Base-by-base conservation (phyloP, 352 stramenopile genomes). In the Globisporangium cylindrosporum region DNA sequence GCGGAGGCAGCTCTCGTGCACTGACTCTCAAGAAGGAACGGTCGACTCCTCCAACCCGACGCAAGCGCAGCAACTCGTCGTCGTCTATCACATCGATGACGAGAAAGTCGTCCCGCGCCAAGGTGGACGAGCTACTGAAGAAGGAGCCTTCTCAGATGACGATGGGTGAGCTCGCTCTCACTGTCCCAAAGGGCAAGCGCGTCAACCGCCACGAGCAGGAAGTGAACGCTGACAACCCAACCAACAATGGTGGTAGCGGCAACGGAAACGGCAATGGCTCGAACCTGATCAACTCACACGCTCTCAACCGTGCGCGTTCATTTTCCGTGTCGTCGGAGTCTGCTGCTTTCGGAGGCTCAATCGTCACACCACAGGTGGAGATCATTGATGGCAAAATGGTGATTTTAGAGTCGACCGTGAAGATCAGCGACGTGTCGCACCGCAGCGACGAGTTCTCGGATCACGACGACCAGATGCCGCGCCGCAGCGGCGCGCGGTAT, bases 341-440 rank as follows among this genome's bases (percentile, higher is more conserved):
- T 0, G 74, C 78, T 32, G 83, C 81, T 3, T 81, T 88, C 48
- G 81, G 77, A n/a, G 78, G 82, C 9, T 89, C 88, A 15, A 72
- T 94, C 9, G 78, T 93, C 51, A 88, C 84, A 36, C 88, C 88
- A 0, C 84, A 91, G 59, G 88, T 95, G 27, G 76, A 93, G 65
- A 92, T 95, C 62, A 79, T 95, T 29, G 81, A 95, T 58, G 86
- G 88, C n/a, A 84, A 93, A 60, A 95, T 95, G 82, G 86, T 95
- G 22, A 80, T 95, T 7, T 53, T 82, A 29, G 81, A 93, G 56
- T 84, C 75, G 8, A 91, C 81, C 0, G 83, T 94, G 36, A 90
- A 86, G 60, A 62, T 94, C 25, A 76, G 74, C 20, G 82, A 92
- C 41, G 73, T 79, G 22, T 66, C 71, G 29, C 70, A 73, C 51